Evolutionary conservation across 441 rosid genomes (phyloP).

Genomic region (Geranium incanum): DNA sequence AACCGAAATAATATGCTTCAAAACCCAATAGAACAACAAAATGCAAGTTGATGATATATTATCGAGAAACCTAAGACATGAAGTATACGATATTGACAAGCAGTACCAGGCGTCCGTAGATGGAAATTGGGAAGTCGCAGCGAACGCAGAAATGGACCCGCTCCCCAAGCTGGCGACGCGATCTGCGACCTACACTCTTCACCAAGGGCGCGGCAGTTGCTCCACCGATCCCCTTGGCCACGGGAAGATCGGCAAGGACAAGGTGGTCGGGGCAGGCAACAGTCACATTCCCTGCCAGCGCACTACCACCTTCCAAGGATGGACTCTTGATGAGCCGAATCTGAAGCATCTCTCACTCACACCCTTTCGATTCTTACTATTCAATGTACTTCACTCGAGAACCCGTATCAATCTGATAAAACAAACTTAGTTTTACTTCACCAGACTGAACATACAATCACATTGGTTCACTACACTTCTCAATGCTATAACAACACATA

Average conservation of each 20-base stretch:
- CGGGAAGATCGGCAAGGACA: constrained; percentile 92
- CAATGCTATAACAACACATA: background rate
- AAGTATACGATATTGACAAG: background rate
- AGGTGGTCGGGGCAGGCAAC: constrained; percentile 95
- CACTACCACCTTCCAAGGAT: constrained; percentile 42
- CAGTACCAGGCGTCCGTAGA: constrained; percentile 83
- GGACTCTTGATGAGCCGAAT: constrained; percentile 64
- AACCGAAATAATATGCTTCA: background rate
- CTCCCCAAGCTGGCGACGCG: constrained; percentile 92
- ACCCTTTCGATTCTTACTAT: background rate
- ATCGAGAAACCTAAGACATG: background rate
- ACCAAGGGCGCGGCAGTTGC: constrained; percentile 52
- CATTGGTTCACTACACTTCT: background rate
- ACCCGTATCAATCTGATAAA: background rate
- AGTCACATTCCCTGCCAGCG: constrained; percentile 63
- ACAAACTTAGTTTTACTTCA: background rate
- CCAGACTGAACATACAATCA: background rate
- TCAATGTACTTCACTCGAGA: background rate
- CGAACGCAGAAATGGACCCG: constrained; percentile 93
- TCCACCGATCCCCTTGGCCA: constrained; percentile 84
- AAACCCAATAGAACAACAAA: background rate
- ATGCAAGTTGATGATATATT: too few relatives aligned
- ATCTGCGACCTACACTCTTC: constrained; percentile 72
- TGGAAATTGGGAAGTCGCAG: constrained; percentile 90
- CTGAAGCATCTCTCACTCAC: constrained; percentile 45